phyloP scores from a whole-genome alignment of 2,329 filamentous ascomycete species.

The Lasiodiplodia gonubiensis region DNA sequence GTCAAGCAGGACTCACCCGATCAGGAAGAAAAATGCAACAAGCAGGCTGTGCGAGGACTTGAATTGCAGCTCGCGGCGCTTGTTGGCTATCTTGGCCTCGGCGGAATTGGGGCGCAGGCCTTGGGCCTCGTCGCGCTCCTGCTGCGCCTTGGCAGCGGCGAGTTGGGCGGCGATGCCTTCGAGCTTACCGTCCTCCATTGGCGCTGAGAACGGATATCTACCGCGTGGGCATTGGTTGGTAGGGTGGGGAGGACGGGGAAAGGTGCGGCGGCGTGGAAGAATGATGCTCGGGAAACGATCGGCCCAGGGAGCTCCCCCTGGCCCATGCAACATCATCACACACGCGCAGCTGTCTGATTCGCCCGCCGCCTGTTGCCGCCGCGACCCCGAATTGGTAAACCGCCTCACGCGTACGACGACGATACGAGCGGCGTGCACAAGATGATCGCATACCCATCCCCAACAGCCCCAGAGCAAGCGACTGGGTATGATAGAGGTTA shows the following conservation, averaged over 20 bases:
- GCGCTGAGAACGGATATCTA: conserved; percentile 16
- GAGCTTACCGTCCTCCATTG: conserved; percentile 47
- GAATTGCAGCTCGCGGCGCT: conserved; percentile 56
- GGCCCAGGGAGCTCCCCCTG: conserved; percentile 19
- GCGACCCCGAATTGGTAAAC: conserved; percentile 12
- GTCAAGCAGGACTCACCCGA: conserved; percentile 57
- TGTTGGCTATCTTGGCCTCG: conserved; percentile 44
- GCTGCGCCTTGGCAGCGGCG: conserved; percentile 42
- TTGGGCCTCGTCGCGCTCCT: conserved; percentile 41
- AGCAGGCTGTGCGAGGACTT: conserved; percentile 59
- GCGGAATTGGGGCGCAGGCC: conserved; percentile 37
- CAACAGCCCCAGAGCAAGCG: conserved; percentile 31
- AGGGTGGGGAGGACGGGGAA: conserved; percentile 6
- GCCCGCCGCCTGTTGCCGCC: conserved; percentile 8
- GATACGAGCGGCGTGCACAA: conserved; percentile 30
- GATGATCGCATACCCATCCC: conserved; percentile 43
- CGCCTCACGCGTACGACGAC: conserved; percentile 15
- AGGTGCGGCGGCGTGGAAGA: conserved; percentile 7
- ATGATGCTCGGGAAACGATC: conserved; percentile 23
- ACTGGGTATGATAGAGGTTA: conserved; percentile 31
- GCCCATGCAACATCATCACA: conserved; percentile 5
- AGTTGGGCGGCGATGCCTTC: conserved; percentile 45
- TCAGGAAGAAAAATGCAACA: conserved; percentile 71
- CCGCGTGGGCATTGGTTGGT: conserved; percentile 11
- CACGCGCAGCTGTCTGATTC: conserved; percentile 5